Evolutionary conservation across 83 land plant genomes (phyloP), one percentile per base, ranked within the genome.

Genomic region (Diphasiastrum complanatum): DNA sequence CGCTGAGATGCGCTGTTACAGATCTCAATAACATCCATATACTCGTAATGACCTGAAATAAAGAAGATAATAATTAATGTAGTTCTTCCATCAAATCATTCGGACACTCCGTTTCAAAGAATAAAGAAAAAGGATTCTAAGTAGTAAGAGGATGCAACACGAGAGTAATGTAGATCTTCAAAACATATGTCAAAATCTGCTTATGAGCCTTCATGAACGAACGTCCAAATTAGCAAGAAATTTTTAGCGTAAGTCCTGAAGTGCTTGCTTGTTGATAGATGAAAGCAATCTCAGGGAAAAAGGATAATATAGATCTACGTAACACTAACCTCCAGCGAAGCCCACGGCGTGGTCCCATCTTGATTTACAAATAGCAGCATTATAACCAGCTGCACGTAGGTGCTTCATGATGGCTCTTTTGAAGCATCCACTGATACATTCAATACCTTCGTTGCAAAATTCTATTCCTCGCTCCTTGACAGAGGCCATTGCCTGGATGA

Each of bases 31-130:
- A 89, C 89, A 54, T 95, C 99, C 12, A 95, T 79, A 79, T 86
- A 95, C 64, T 95, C 93, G 63, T 95, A 85, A 20, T 92, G 96
- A 1, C 96, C 96, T 86, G 83, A n/a, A 60, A 31, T 5, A 68
- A 20, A 47, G 28, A 40, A n/a, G 14, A 35, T 18, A 25, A 61
- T 2, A 14, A 16, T 40, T 32, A 19, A 23, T 19, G 12, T 18
- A 28, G 25, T 28, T 16, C 34, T 45, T 58, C 33, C 4, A 57
- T 22, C n/a, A 38, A 36, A 25, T 25, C 33, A 64, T 34, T 24
- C n/a, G 20, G 34, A 23, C 14, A 23, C 28, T n/a, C 1, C 47
- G 24, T 28, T 47, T 35, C 43, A 28, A 6, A 8, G 1, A 12
- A 12, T 2, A 2, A 1, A 51, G 4, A 25, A 14, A 19, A 12